A percentile compares a stretch with the other conserved stretches of the same genome.
These are phyloP conservation scores for Penicillium canariense DNA, from an alignment of 495 filamentous ascomycete species.

Conservation along the genomic window DNA sequence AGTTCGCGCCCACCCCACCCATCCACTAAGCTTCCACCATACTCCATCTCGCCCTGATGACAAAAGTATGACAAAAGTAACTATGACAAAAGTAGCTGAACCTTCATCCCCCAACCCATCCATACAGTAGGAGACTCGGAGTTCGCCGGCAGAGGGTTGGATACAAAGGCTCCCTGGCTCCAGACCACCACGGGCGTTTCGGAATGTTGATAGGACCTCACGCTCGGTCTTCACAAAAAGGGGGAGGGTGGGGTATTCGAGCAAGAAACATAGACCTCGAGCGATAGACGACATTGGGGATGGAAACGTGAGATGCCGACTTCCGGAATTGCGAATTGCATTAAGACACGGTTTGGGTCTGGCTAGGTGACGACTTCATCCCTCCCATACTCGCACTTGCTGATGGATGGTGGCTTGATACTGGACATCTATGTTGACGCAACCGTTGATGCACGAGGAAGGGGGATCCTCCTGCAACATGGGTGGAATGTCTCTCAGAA, in stretches of 20 bases:
- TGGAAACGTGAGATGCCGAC: conserved; percentile 1
- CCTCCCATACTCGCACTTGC: too few species aligned
- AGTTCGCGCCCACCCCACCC: not conserved
- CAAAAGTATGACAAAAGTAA: too few species aligned
- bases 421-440: not conserved
- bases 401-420: not conserved
- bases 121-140: not conserved
- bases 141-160: not conserved
- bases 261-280: not conserved
- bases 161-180: not conserved
- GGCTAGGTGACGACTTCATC: not conserved
- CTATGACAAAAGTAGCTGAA: not conserved
- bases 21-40: not conserved
- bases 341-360: not conserved
- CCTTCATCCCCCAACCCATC: not conserved
- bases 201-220: not conserved
- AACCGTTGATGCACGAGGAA: not conserved
- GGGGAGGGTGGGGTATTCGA: not conserved
- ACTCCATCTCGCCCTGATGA: not conserved
- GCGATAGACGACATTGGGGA: not conserved
- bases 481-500: too few species aligned
- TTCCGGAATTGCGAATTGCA: too few species aligned
- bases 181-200: not conserved
- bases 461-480: too few species aligned
- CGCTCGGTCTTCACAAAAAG: not conserved